phyloP scores from a whole-genome alignment of 768 basidiomycete species.

The Termitomyces sp. region DNA sequence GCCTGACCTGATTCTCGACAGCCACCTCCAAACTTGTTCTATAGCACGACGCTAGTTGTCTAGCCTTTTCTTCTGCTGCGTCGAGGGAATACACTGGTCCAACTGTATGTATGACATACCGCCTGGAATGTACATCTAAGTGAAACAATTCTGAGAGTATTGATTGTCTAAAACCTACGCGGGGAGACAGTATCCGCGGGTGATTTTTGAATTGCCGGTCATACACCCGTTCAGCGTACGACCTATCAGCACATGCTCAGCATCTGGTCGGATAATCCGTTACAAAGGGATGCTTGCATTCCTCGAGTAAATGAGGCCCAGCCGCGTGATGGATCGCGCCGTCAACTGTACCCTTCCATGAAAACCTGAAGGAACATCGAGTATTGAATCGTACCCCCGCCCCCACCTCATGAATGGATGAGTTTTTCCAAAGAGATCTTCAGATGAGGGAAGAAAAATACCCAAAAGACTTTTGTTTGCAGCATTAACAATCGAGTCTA shows the following conservation, averaged over 20 bases:
- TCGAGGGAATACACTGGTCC: conserved; percentile 60
- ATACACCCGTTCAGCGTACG: conserved; percentile 59
- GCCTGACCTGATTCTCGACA: conserved; percentile 50
- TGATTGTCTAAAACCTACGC: conserved; percentile 44
- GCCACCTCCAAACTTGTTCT: conserved; percentile 57
- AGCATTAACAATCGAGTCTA: conserved; percentile 80
- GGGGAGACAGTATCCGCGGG: conserved; percentile 69
- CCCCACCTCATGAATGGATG: conserved; percentile 49
- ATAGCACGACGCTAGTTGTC: conserved; percentile 67
- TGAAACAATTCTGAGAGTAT: not conserved
- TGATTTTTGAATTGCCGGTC: conserved; percentile 77
- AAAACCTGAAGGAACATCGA: not conserved
- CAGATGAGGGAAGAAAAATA: conserved; percentile 22
- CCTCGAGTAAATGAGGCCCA: conserved; percentile 55
- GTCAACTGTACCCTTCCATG: conserved; percentile 46
- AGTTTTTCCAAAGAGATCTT: not conserved
- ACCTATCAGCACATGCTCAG: conserved; percentile 34
- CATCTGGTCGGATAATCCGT: not conserved
- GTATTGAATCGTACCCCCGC: conserved; percentile 51
- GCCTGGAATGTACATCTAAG: conserved; percentile 22
- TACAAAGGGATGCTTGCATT: conserved; percentile 50
- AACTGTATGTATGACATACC: conserved; percentile 76
- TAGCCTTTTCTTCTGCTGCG: conserved; percentile 38
- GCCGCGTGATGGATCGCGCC: conserved; percentile 80
- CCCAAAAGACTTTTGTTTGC: conserved; percentile 72